Evolutionary conservation across 1,284 basidiomycete genomes (phyloP).

Genomic region (Boletus chippewaensis): DNA sequence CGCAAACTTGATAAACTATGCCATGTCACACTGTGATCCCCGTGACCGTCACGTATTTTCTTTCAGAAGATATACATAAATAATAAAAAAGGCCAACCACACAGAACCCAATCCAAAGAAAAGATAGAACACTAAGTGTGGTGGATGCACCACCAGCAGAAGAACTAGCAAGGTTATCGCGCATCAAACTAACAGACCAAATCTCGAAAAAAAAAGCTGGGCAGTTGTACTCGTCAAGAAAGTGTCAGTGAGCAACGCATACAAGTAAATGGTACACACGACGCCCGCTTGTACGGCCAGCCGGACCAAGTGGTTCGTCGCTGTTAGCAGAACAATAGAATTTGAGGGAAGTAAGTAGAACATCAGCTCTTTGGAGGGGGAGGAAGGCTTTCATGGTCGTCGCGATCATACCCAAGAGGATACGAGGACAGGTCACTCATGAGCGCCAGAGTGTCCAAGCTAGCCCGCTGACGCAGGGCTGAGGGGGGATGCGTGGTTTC

Average conservation of each 20-base stretch:
- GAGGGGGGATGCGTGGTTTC: constrained; percentile 25
- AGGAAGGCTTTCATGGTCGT: constrained; percentile 35
- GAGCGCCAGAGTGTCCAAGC: constrained; percentile 72
- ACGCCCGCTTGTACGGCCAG: constrained; percentile 23
- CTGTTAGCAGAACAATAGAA: constrained; percentile 6
- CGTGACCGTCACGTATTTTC: constrained; percentile 13
- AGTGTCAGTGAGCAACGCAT: constrained; percentile 15
- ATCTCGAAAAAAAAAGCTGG: constrained; percentile 10
- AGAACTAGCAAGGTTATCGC: constrained; percentile 4
- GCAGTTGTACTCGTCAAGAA: constrained; percentile 11
- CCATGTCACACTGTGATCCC: constrained; percentile 24
- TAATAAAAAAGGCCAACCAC: constrained; percentile 15
- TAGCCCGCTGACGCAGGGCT: constrained; percentile 54
- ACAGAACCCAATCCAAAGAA: constrained; percentile 13
- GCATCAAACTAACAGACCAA: constrained; percentile 8
- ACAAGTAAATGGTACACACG: constrained; percentile 29
- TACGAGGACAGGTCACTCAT: constrained; percentile 75
- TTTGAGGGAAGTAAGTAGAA: constrained; percentile 1
- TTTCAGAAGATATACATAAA: constrained; percentile 14
- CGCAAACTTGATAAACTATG: constrained; percentile 19
- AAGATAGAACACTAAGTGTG: not conserved
- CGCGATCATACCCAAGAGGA: constrained; percentile 63
- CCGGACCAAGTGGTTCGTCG: constrained; percentile 18
- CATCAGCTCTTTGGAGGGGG: constrained; percentile 28
- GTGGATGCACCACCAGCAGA: not conserved